phyloP scores from a whole-genome alignment of 2,329 filamentous ascomycete genomes.

The Fusarium aywerte region DNA sequence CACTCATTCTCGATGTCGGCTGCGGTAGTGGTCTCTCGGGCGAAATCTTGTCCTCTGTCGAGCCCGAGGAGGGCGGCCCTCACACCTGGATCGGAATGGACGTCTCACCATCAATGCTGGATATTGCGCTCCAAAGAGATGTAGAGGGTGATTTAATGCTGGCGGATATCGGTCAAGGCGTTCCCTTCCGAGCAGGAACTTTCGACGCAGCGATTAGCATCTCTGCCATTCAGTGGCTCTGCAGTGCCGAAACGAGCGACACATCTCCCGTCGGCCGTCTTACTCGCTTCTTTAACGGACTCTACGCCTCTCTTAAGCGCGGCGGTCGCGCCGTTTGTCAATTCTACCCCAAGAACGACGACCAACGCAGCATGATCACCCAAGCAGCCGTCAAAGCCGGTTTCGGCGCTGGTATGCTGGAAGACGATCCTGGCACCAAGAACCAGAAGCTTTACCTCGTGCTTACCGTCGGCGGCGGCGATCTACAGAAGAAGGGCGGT shows the following conservation, averaged over 20 bases:
- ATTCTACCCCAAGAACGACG: conserved; percentile 97
- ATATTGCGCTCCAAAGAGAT: conserved; percentile 88
- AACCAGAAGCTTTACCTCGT: conserved; percentile 97
- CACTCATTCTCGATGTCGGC: conserved; percentile 94
- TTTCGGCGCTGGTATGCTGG: conserved; percentile 92
- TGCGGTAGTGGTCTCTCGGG: conserved; percentile 95
- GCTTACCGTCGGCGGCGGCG: conserved; percentile 80
- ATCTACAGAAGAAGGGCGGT: conserved; percentile 63
- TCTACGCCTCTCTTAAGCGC: conserved; percentile 85
- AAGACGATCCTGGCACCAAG: conserved; percentile 97
- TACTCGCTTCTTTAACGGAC: conserved; percentile 87
- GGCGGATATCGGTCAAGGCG: conserved; percentile 93
- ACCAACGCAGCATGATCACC: conserved; percentile 91
- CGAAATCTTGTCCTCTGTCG: conserved; percentile 84
- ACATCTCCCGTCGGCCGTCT: conserved; percentile 83
- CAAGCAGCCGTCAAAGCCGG: conserved; percentile 90
- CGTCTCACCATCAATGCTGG: conserved; percentile 95
- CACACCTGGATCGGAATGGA: conserved; percentile 99
- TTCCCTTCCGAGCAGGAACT: conserved; percentile 89
- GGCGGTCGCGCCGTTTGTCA: conserved; percentile 94
- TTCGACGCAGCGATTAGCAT: conserved; percentile 98
- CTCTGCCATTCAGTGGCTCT: conserved; percentile 97
- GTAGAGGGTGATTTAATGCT: conserved; percentile 94
- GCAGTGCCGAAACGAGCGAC: conserved; percentile 90
- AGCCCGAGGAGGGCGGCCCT: conserved; percentile 78